phyloP scores from a whole-genome alignment of 345 rosid species.

The Laguncularia racemosa region DNA sequence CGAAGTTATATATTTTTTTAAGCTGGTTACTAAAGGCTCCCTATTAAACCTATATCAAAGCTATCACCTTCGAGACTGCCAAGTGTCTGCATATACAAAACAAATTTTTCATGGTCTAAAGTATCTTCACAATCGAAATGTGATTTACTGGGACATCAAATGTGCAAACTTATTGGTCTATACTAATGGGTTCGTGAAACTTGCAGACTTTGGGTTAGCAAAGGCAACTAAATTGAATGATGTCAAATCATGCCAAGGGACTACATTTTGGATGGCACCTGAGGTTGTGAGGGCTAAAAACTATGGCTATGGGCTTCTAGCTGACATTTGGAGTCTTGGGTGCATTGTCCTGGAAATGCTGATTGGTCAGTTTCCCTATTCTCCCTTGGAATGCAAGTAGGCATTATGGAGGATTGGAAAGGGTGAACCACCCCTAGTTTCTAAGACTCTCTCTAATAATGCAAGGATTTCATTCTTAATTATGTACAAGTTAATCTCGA shows the following conservation, averaged over 20 bases:
- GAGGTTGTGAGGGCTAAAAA: too few relatives aligned
- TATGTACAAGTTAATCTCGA: too few relatives aligned
- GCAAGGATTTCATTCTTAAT: too few relatives aligned
- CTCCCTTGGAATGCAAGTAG: constrained; percentile 42
- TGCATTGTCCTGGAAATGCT: constrained; percentile 92
- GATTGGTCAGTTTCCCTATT: constrained; percentile 59
- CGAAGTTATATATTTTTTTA: constrained; percentile 78
- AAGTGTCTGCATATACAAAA: constrained; percentile 67
- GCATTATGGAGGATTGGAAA: constrained; percentile 58
- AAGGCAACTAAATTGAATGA: too few relatives aligned
- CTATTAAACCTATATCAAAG: constrained; percentile 51
- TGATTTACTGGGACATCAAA: constrained; percentile 78
- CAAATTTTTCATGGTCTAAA: constrained; percentile 75
- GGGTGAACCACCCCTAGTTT: too few relatives aligned
- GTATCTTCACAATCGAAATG: constrained; percentile 74
- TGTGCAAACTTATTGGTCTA: constrained; percentile 89
- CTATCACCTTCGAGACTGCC: constrained; percentile 56
- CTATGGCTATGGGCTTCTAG: constrained; percentile 69
- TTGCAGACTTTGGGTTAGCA: constrained; percentile 96
- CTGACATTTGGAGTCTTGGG: constrained; percentile 98
- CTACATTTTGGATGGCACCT: too few relatives aligned
- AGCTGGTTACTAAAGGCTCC: constrained; percentile 77
- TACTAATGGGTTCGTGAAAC: constrained; percentile 71
- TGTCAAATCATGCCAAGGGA: too few relatives aligned
- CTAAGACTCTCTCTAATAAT: too few relatives aligned